phyloP scores from a whole-genome alignment of 495 filamentous ascomycete species.

The Bacidia rubella region DNA sequence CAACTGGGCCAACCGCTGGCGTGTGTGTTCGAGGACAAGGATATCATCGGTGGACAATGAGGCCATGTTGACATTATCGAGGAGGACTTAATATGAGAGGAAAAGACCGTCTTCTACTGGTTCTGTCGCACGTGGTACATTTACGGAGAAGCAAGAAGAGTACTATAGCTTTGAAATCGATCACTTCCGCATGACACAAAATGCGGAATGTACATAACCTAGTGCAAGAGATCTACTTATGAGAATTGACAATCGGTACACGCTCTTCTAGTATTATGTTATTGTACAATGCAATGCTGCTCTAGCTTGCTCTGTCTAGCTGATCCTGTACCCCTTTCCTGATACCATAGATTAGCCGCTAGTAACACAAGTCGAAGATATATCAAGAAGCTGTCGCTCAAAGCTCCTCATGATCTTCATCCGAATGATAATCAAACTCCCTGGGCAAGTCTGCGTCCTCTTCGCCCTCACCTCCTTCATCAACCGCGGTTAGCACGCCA shows the following conservation, averaged over 20 bases:
- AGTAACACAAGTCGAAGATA: background rate
- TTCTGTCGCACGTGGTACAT: too few species aligned
- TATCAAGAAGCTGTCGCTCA: background rate
- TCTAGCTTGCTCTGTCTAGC: background rate
- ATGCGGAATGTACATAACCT: too few species aligned
- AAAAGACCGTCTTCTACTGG: too few species aligned
- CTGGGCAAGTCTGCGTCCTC: slow-evolving; percentile 68
- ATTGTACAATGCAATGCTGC: slow-evolving; percentile 3
- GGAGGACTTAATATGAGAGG: too few species aligned
- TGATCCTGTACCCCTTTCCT: background rate
- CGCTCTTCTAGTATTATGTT: too few species aligned
- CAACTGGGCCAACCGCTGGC: slow-evolving; percentile 57
- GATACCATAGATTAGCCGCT: background rate
- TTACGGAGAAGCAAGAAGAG: too few species aligned
- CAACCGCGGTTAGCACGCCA: slow-evolving; percentile 69
- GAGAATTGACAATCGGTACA: too few species aligned
- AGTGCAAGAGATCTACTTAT: too few species aligned
- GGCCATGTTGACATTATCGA: slow-evolving; percentile 31
- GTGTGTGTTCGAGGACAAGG: slow-evolving; percentile 59
- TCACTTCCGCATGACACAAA: too few species aligned
- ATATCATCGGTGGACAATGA: slow-evolving; percentile 46
- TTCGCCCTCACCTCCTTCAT: slow-evolving; percentile 69
- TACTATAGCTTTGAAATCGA: too few species aligned
- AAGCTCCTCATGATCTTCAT: slow-evolving; percentile 47
- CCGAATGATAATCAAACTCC: slow-evolving; percentile 78